Evolutionary conservation across 2,329 filamentous ascomycete genomes (phyloP).

Genomic region (Davidsoniella eucalypti): DNA sequence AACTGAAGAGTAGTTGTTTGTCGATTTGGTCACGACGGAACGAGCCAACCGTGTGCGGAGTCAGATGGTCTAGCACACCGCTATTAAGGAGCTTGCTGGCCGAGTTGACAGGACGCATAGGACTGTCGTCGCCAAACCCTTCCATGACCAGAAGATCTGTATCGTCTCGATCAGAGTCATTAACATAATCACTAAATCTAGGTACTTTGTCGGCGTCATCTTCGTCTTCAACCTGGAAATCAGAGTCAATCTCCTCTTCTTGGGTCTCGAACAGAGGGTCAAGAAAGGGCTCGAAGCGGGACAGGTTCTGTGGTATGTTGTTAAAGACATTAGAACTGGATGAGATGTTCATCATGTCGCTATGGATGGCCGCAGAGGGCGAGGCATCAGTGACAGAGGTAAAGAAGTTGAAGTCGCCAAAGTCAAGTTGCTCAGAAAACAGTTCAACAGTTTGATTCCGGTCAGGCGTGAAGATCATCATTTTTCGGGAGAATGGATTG

Average conservation of each 20-base stretch:
- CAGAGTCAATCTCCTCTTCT: slow-evolving; percentile 34
- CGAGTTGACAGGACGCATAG: slow-evolving; percentile 31
- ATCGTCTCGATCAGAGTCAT: slow-evolving; percentile 16
- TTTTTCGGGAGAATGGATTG: slow-evolving; percentile 40
- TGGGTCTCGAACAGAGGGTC: slow-evolving; percentile 34
- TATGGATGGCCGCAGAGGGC: slow-evolving; percentile 63
- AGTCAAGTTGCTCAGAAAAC: slow-evolving; percentile 26
- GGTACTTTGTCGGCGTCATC: neutral
- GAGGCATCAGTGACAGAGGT: slow-evolving; percentile 22
- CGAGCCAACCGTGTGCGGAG: slow-evolving; percentile 53
- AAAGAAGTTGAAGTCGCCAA: slow-evolving; percentile 22
- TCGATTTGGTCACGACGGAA: slow-evolving; percentile 57
- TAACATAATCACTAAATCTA: slow-evolving; percentile 37
- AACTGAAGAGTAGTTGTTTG: slow-evolving; percentile 42
- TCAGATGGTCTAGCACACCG: slow-evolving; percentile 41
- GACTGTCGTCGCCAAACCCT: slow-evolving; percentile 34
- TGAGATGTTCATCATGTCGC: slow-evolving; percentile 39
- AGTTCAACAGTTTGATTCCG: slow-evolving; percentile 31
- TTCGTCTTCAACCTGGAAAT: slow-evolving; percentile 29
- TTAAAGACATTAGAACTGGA: neutral
- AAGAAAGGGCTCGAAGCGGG: slow-evolving; percentile 53
- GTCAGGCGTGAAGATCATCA: slow-evolving; percentile 44
- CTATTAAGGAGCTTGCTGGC: slow-evolving; percentile 24
- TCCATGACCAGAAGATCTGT: slow-evolving; percentile 17
- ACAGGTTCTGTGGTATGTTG: slow-evolving; percentile 31